Conservation (phyloP, 202 grass and related monocot species). For the Dendrocalamus latiflorus region DNA sequence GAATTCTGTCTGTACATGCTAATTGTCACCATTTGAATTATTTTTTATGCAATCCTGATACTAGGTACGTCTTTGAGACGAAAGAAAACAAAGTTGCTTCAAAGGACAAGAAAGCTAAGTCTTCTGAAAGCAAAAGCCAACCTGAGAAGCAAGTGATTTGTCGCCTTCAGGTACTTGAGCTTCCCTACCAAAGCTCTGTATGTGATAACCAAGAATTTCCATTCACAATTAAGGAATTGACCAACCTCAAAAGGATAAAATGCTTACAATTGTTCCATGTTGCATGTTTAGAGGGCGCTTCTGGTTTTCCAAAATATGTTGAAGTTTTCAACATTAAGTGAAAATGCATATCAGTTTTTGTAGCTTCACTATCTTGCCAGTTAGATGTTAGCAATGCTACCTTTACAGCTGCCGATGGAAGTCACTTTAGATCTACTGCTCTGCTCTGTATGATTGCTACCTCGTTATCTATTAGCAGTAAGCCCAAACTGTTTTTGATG, state of each 20-base stretch:
- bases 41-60: background rate
- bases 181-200: background rate
- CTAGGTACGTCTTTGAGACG: constrained; percentile 81
- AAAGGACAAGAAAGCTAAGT: constrained; percentile 66
- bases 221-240: background rate
- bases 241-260: background rate
- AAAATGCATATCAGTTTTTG: background rate
- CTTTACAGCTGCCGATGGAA: background rate
- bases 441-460: background rate
- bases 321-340: background rate
- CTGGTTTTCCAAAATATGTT: background rate
- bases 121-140: constrained; percentile 48
- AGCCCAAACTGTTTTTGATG: constrained; percentile 23
- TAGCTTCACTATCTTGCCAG: background rate
- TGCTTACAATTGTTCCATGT: background rate
- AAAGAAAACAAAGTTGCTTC: constrained; percentile 70
- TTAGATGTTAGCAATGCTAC: background rate
- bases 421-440: background rate
- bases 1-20: background rate
- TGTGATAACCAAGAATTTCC: background rate
- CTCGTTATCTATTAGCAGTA: background rate
- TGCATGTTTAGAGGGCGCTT: background rate
- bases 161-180: constrained; percentile 68
- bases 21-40: background rate
- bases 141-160: constrained; percentile 65